Evolutionary conservation across 768 basidiomycete species (phyloP), one percentile per base, ranked within the genome.

Genomic region (Tylopilus balloui): DNA sequence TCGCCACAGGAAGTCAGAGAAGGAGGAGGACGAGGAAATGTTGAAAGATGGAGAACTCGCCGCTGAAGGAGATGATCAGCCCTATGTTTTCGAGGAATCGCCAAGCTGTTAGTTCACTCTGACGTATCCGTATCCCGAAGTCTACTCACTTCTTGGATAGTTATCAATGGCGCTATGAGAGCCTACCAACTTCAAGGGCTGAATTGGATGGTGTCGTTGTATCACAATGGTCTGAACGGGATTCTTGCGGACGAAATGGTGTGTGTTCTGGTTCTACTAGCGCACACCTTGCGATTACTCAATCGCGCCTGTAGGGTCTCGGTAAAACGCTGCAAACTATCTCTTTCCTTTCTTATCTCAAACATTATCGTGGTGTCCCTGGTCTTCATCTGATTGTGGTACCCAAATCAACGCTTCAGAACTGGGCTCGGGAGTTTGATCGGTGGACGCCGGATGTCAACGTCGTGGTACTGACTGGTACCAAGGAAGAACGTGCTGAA

Each of bases 261-360:
- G 55, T 12, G 68, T 57, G 17, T 50, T 48, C 27, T 60, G 37
- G 17, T 50, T 48, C 27, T 60, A 39, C 9, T 23, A 14, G 20
- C 29, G 6, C 12, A 8, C 20, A 8, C n/a, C 13, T 35, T 9
- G 15, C n/a, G 14, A 15, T 47, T 11, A 2, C 37, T 51, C 45
- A 48, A 53, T 55, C n/a, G 39, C 15, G 31, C 11, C 6, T 20
- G 1, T 62, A 92, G 91, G 94, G 94, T 69, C 83, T 99, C 24
- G 94, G 96, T 12, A 99, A 99, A 78, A 99, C 96, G 0, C 78
- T 98, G 0, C 96, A 99, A 72, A 97, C 95, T 0, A 95, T 99
- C 59, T 86, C 95, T 1, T 99, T 99, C 78, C 83, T 97, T 21
- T 82, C 92, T 6, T 98, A 96, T 66, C 84, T 98, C 54, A 92